Conservation (phyloP, 1,284 basidiomycete species). For the Ustanciosporium gigantosporum region DNA sequence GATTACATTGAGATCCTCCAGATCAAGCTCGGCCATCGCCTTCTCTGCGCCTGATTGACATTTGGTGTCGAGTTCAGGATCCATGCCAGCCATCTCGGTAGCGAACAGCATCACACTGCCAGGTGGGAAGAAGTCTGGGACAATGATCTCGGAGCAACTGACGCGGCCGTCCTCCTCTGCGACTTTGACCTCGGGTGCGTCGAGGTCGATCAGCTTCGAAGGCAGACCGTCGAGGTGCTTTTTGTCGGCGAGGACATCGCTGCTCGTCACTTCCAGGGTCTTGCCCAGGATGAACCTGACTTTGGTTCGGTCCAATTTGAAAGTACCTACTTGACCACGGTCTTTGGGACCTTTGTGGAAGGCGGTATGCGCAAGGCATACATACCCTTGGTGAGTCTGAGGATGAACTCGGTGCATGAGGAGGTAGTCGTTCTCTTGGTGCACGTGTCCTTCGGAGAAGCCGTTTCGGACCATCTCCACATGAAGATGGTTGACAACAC, state of each 20-base stretch:
- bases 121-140: slow-evolving; percentile 53
- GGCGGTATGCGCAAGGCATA: slow-evolving; percentile 51
- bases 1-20: slow-evolving; percentile 51
- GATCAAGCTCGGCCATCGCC: slow-evolving; percentile 43
- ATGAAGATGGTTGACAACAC: slow-evolving; percentile 54
- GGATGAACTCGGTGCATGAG: slow-evolving; percentile 54
- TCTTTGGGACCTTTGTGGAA: slow-evolving; percentile 43
- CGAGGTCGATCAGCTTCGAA: slow-evolving; percentile 46
- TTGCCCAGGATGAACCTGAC: slow-evolving; percentile 49
- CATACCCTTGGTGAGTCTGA: slow-evolving; percentile 50
- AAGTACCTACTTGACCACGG: slow-evolving; percentile 42
- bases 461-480: slow-evolving; percentile 52
- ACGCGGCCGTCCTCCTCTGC: slow-evolving; percentile 20
- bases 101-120: slow-evolving; percentile 55
- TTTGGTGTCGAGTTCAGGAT: slow-evolving; percentile 36
- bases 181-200: slow-evolving; percentile 31
- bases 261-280: slow-evolving; percentile 39
- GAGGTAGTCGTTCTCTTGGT: slow-evolving; percentile 53
- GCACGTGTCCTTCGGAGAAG: slow-evolving; percentile 50
- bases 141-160: slow-evolving; percentile 43
- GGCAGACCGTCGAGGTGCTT: slow-evolving; percentile 39
- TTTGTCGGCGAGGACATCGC: slow-evolving; percentile 15
- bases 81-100: slow-evolving; percentile 47
- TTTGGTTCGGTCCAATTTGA: slow-evolving; percentile 46
- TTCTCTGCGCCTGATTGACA: slow-evolving; percentile 45